Evolutionary conservation across 2,329 filamentous ascomycete species (phyloP).

Genomic region (Trichoderma endophyticum): DNA sequence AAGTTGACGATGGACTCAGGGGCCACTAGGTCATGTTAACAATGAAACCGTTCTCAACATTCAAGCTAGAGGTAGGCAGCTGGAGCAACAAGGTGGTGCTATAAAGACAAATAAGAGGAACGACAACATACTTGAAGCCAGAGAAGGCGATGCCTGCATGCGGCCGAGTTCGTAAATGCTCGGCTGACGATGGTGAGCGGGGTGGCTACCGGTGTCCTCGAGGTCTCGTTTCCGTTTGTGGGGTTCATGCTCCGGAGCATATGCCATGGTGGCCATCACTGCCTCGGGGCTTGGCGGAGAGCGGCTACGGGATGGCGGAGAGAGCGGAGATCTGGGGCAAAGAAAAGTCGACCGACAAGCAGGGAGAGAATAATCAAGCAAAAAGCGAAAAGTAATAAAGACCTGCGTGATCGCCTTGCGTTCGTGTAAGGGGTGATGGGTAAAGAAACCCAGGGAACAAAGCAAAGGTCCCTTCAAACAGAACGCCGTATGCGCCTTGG

Average conservation of each 20-base stretch:
- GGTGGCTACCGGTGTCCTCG: constrained; percentile 38
- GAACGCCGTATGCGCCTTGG: not conserved
- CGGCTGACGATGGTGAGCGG: not conserved
- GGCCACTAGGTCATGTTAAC: constrained; percentile 11
- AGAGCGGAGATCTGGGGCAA: not conserved
- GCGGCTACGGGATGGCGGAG: not conserved
- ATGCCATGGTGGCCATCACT: constrained; percentile 37
- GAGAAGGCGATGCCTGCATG: constrained; percentile 42
- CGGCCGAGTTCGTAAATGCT: constrained; percentile 25
- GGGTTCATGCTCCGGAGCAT: constrained; percentile 40
- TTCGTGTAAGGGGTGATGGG: not conserved
- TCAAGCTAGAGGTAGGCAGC: no score
- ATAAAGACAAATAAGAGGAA: not conserved
- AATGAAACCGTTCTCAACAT: not conserved
- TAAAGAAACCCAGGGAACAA: not conserved
- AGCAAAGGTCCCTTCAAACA: not conserved
- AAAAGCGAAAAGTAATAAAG: not conserved
- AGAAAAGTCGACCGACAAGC: not conserved
- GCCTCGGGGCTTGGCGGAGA: not conserved
- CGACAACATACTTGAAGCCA: constrained; percentile 41
- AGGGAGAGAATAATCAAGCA: not conserved
- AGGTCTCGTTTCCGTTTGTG: constrained; percentile 49
- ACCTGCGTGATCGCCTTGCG: not conserved
- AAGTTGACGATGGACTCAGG: constrained; percentile 48
- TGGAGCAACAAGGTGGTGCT: not conserved